phyloP scores from a whole-genome alignment of 495 filamentous ascomycete species.

The Aspergillus conjunctus region DNA sequence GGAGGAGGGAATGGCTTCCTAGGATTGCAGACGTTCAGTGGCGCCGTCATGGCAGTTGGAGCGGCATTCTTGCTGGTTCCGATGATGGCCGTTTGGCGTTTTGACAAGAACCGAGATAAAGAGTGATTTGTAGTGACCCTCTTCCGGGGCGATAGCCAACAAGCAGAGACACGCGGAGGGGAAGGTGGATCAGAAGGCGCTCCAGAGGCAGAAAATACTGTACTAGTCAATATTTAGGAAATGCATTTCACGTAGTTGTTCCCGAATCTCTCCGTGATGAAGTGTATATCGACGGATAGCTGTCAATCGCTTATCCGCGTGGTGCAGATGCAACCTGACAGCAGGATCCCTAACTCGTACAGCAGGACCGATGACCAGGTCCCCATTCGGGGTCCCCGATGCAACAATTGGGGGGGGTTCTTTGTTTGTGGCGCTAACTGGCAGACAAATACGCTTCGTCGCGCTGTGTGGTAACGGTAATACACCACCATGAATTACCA shows the following conservation, averaged over 20 bases:
- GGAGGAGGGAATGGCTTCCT: neutral
- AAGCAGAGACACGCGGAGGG: neutral
- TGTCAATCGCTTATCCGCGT: neutral
- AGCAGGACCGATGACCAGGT: neutral
- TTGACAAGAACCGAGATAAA: slow-evolving; percentile 2
- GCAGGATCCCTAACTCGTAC: neutral
- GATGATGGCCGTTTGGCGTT: slow-evolving; percentile 8
- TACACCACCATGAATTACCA: neutral
- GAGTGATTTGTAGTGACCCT: neutral
- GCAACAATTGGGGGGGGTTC: neutral
- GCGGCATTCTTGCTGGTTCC: slow-evolving; percentile 8
- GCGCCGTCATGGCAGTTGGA: neutral
- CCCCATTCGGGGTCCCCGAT: neutral
- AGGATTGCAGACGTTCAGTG: slow-evolving; percentile 7
- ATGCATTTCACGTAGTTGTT: neutral
- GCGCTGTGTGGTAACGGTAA: neutral
- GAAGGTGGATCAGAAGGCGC: neutral
- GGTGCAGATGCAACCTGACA: neutral
- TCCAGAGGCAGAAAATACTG: neutral
- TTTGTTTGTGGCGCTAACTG: neutral
- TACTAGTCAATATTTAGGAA: neutral
- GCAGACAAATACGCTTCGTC: no score
- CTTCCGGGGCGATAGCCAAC: neutral
- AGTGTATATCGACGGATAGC: neutral
- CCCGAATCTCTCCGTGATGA: neutral